A percentile compares a stretch with the other conserved stretches of the same genome.
These are phyloP conservation scores for Phytophthora sansomeana DNA, from an alignment of 352 stramenopile genomes.

Conservation along the genomic window DNA sequence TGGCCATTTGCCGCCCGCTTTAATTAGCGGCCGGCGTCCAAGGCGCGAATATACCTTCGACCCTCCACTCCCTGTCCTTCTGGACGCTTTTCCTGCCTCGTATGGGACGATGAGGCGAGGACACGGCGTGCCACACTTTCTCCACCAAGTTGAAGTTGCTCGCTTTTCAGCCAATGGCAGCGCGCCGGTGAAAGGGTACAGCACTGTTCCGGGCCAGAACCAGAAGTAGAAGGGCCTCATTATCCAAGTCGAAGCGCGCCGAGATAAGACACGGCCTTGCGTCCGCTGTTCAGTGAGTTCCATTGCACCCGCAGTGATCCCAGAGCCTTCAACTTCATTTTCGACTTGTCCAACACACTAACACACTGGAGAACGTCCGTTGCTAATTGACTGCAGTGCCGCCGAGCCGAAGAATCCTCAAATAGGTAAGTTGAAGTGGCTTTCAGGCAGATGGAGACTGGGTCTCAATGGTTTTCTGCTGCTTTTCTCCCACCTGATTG, in stretches of 20 bases:
- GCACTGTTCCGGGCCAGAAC: slow-evolving; percentile 34
- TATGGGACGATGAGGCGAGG: background rate
- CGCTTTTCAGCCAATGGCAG: slow-evolving; percentile 2
- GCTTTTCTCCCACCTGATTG: slow-evolving; percentile 34
- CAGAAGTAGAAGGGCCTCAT: slow-evolving; percentile 36
- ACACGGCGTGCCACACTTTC: slow-evolving; percentile 1
- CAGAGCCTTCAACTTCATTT: slow-evolving; percentile 15
- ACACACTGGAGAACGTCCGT: too few relatives aligned
- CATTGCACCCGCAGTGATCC: background rate
- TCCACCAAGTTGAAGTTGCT: slow-evolving; percentile 42
- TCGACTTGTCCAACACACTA: slow-evolving; percentile 19
- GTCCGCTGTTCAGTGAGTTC: slow-evolving; percentile 13
- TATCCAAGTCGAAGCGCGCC: slow-evolving; percentile 24
- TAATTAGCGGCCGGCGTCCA: slow-evolving; percentile 23
- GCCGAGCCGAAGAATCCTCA: too few relatives aligned
- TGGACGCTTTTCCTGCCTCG: slow-evolving; percentile 10
- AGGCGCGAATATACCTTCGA: background rate
- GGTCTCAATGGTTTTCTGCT: slow-evolving; percentile 12
- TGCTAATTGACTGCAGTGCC: background rate
- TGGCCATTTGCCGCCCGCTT: background rate
- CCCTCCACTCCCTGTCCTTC: background rate
- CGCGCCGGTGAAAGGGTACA: slow-evolving; percentile 31
- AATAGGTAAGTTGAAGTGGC: slow-evolving; percentile 36
- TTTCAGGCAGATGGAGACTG: slow-evolving; percentile 1
- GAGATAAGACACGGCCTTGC: slow-evolving; percentile 24